Conservation (phyloP, 106 monocot species). For the Chionographis japonica region DNA sequence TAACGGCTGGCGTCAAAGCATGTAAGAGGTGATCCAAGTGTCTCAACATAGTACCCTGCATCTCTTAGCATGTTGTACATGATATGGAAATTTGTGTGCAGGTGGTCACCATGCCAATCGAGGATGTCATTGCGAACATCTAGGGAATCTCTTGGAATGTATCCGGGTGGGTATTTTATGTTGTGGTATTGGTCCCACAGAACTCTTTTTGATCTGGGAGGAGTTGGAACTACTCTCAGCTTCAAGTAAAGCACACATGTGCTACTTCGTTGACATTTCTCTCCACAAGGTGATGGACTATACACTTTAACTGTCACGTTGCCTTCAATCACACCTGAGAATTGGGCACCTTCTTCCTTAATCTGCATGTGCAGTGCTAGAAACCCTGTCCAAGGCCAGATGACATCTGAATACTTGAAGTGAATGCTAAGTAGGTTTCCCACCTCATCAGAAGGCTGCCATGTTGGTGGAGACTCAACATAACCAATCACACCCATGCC, state of each 20-base stretch:
- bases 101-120: slow-evolving; percentile 99
- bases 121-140: slow-evolving; percentile 97
- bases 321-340: slow-evolving; percentile 79
- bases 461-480: slow-evolving; percentile 57
- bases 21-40: slow-evolving; percentile 92
- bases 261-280: slow-evolving; percentile 35
- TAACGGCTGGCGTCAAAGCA: slow-evolving; percentile 92
- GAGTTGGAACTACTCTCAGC: slow-evolving; percentile 79
- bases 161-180: slow-evolving; percentile 96
- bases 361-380: slow-evolving; percentile 88
- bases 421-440: slow-evolving; percentile 82
- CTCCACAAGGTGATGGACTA: slow-evolving; percentile 51
- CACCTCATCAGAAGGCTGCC: slow-evolving; percentile 86
- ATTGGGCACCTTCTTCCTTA: slow-evolving; percentile 88
- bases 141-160: slow-evolving; percentile 95
- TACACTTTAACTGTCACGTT: slow-evolving; percentile 62
- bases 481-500: slow-evolving; percentile 94
- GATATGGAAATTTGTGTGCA: slow-evolving; percentile 97
- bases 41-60: slow-evolving; percentile 85
- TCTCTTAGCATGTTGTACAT: slow-evolving; percentile 93
- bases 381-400: slow-evolving; percentile 99
- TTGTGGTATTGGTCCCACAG: slow-evolving; percentile 98
- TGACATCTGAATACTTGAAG: slow-evolving; percentile 87
- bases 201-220: slow-evolving; percentile 64
- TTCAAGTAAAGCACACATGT: slow-evolving; percentile 71